Conservation (phyloP, 2,329 filamentous ascomycete genomes). For the Westerdykella sp. region DNA sequence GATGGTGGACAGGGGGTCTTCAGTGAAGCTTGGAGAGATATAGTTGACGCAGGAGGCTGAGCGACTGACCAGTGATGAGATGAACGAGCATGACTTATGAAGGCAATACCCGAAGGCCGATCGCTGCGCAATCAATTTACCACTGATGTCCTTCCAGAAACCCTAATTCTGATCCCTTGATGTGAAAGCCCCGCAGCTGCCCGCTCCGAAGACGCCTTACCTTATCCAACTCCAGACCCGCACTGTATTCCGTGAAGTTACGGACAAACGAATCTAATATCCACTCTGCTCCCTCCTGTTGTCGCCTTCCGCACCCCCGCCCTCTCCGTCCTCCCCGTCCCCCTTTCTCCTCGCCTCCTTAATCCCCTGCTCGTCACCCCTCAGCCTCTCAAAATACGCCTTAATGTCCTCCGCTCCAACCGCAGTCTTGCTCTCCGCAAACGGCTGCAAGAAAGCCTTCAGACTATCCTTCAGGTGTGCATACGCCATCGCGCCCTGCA, state of each 20-base stretch:
- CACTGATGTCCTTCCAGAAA: too few relatives aligned
- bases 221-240: too few relatives aligned
- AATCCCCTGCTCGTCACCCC: slow-evolving; percentile 76
- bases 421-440: slow-evolving; percentile 81
- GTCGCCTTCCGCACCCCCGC: slow-evolving; percentile 18
- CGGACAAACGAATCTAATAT: slow-evolving; percentile 18
- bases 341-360: slow-evolving; percentile 29
- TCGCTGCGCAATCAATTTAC: too few relatives aligned
- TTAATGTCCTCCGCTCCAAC: slow-evolving; percentile 96
- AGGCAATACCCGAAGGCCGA: too few relatives aligned
- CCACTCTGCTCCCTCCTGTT: slow-evolving; percentile 37
- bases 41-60: too few relatives aligned
- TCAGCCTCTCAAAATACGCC: slow-evolving; percentile 86
- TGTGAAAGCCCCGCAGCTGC: too few relatives aligned
- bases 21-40: slow-evolving; percentile 25
- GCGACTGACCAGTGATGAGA: too few relatives aligned
- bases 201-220: too few relatives aligned
- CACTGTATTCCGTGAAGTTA: too few relatives aligned
- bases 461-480: slow-evolving; percentile 93
- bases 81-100: too few relatives aligned
- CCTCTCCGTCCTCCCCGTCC: slow-evolving; percentile 22
- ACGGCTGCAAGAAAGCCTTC: slow-evolving; percentile 90
- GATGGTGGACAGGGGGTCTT: slow-evolving; percentile 37
- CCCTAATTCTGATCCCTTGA: too few relatives aligned
- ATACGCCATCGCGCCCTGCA: slow-evolving; percentile 95